Evolutionary conservation across 257 asterid genomes (phyloP).

Genomic region (Perilla frutescens): DNA sequence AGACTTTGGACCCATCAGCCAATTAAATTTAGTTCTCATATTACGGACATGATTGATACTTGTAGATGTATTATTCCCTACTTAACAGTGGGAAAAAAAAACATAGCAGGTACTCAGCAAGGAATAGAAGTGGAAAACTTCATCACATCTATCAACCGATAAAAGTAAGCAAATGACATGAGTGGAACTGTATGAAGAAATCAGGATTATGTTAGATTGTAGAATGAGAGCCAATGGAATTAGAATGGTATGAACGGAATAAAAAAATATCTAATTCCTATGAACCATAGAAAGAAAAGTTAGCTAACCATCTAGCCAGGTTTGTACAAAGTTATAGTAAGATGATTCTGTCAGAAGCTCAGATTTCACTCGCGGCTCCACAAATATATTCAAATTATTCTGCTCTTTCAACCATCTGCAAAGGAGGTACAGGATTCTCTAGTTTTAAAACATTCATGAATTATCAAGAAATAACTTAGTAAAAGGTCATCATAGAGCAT

Average conservation of each 20-base stretch:
- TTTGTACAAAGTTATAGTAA: conserved; percentile 69
- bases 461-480: conserved; percentile 20
- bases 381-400: conserved; percentile 66
- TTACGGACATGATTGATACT: neutral
- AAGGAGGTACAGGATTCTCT: conserved; percentile 19
- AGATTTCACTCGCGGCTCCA: conserved; percentile 82
- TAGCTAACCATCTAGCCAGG: conserved; percentile 78
- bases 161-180: conserved; percentile 11
- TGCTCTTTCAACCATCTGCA: conserved; percentile 88
- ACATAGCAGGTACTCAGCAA: conserved; percentile 1
- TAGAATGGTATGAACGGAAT: conserved; percentile 2
- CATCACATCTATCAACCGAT: conserved; percentile 10
- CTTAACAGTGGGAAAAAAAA: neutral
- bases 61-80: neutral
- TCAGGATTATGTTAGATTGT: conserved; percentile 8
- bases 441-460: conserved; percentile 9
- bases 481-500: conserved; percentile 13
- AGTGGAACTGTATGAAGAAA: neutral
- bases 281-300: conserved; percentile 19
- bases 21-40: neutral
- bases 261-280: neutral
- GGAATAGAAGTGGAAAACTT: conserved; percentile 10
- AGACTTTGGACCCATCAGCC: neutral
- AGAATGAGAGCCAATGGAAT: neutral
- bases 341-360: conserved; percentile 80